A percentile compares a stretch with the other conserved stretches of the same genome.
These are phyloP conservation scores for Pythium volutum DNA, from an alignment of 352 stramenopile species.

Conservation along the genomic window DNA sequence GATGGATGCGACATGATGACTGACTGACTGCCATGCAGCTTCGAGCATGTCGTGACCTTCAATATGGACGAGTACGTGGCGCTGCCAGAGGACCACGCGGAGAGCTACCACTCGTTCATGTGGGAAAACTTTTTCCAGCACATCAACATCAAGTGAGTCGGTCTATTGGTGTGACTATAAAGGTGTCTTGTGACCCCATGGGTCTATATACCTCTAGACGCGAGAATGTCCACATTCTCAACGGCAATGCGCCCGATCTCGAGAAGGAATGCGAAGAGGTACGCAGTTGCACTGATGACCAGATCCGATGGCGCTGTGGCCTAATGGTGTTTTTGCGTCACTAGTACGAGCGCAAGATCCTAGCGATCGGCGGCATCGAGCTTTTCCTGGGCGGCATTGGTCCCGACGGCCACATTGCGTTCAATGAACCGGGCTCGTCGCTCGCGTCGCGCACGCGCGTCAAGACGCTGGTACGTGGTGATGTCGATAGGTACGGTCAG, in stretches of 20 bases:
- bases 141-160: constrained; percentile 80
- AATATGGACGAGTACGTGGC: constrained; percentile 92
- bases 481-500: neutral
- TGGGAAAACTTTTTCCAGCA: constrained; percentile 88
- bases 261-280: constrained; percentile 68
- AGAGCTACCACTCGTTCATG: constrained; percentile 91
- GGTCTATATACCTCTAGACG: constrained; percentile 26
- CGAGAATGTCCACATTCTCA: constrained; percentile 86
- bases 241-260: constrained; percentile 81
- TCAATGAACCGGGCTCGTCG: constrained; percentile 90
- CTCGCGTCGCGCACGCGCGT: constrained; percentile 79
- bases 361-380: constrained; percentile 81
- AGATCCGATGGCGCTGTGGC: too few species aligned
- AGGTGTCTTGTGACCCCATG: neutral
- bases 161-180: too few species aligned
- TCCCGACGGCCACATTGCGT: constrained; percentile 91
- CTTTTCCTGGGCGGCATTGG: constrained; percentile 92
- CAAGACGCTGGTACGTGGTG: constrained; percentile 64
- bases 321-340: too few species aligned
- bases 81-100: constrained; percentile 69
- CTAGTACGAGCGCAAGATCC: constrained; percentile 87
- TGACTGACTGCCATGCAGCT: constrained; percentile 31
- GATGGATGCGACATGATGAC: constrained; percentile 1
- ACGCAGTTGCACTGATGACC: neutral
- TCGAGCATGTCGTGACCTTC: constrained; percentile 88